These are phyloP conservation scores for Fraxinus albicans DNA, from an alignment of 305 asterid genomes.

Conservation along the genomic window DNA sequence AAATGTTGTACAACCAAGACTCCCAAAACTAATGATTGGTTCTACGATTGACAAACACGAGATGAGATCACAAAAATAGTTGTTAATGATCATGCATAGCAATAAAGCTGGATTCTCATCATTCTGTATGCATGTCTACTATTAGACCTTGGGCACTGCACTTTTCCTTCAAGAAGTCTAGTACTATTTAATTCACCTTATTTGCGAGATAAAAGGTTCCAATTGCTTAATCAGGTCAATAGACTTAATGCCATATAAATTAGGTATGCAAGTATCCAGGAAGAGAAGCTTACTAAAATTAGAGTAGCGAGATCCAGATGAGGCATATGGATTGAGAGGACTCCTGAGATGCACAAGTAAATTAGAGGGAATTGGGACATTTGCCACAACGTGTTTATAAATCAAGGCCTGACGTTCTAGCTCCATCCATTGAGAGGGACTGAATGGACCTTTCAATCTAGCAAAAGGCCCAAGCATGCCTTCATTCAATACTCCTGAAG, in stretches of 20 bases:
- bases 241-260: too few relatives aligned
- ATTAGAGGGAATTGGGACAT: constrained; percentile 67
- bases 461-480: constrained; percentile 6
- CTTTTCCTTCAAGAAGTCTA: too few relatives aligned
- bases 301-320: constrained; percentile 55
- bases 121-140: neutral
- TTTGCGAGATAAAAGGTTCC: neutral
- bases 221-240: neutral
- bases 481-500: constrained; percentile 46
- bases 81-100: neutral
- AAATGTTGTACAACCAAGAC: neutral
- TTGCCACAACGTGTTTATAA: constrained; percentile 44
- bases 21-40: neutral
- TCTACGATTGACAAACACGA: neutral
- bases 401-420: constrained; percentile 26
- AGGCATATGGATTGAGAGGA: constrained; percentile 57
- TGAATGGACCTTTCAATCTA: constrained; percentile 19
- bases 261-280: neutral
- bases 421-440: constrained; percentile 26
- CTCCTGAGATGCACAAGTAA: constrained; percentile 66
- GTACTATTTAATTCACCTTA: neutral
- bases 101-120: neutral
- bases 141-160: too few relatives aligned
- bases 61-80: neutral
- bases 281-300: constrained; percentile 49